These are phyloP conservation scores for Cerioporus squamosus DNA, from an alignment of 1,284 basidiomycete species.

Conservation along the genomic window DNA sequence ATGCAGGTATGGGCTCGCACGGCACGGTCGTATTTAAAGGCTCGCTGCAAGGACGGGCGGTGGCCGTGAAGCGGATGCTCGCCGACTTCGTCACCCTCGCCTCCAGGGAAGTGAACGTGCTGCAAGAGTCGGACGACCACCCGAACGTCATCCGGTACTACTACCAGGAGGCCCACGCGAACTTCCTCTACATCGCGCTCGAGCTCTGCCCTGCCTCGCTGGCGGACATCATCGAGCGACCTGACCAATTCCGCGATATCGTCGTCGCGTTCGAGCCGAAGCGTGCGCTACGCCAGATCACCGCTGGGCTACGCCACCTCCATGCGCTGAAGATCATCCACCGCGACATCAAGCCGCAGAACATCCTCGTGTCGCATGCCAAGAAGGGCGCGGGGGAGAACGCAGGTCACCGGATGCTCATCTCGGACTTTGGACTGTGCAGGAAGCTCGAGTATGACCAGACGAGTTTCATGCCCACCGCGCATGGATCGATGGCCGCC, in stretches of 20 bases:
- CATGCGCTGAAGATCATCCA: constrained; percentile 97
- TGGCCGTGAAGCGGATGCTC: constrained; percentile 95
- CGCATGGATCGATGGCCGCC: constrained; percentile 81
- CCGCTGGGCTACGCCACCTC: constrained; percentile 87
- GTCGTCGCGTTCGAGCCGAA: constrained; percentile 82
- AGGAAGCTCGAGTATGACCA: constrained; percentile 93
- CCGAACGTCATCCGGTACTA: constrained; percentile 99
- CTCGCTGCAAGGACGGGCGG: constrained; percentile 92
- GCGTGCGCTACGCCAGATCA: constrained; percentile 86
- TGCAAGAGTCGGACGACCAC: constrained; percentile 97
- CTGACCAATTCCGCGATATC: constrained; percentile 74
- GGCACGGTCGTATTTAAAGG: constrained; percentile 96
- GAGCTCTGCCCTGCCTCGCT: constrained; percentile 96
- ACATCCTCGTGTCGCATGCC: constrained; percentile 87
- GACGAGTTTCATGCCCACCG: constrained; percentile 87
- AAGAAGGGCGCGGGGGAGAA: constrained; percentile 57
- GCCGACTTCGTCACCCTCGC: constrained; percentile 96
- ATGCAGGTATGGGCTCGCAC: constrained; percentile 90
- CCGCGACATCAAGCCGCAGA: constrained; percentile 98
- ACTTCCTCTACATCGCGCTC: constrained; percentile 97
- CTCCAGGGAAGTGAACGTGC: constrained; percentile 90
- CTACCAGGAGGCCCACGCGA: constrained; percentile 92
- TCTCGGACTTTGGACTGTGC: constrained; percentile 95
- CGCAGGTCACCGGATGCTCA: constrained; percentile 82
- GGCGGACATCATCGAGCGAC: constrained; percentile 90